Evolutionary conservation across 2,329 filamentous ascomycete species (phyloP).

Genomic region (Trichoderma brevicompactum): DNA sequence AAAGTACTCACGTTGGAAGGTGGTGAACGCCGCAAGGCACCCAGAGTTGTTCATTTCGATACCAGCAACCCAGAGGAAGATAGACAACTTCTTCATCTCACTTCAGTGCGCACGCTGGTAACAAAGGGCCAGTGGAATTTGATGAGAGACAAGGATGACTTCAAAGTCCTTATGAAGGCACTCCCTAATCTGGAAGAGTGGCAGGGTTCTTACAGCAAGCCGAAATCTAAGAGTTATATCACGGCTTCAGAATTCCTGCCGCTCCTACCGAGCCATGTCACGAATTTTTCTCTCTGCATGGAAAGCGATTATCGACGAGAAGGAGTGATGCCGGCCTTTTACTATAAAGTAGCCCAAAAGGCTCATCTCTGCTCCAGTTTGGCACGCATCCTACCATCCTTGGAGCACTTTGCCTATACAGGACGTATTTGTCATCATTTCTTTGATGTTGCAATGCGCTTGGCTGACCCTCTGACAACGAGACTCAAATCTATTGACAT

Average conservation of each 20-base stretch:
- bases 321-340: slow-evolving; percentile 62
- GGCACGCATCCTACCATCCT: slow-evolving; percentile 61
- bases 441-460: slow-evolving; percentile 62
- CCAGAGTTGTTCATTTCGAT: slow-evolving; percentile 58
- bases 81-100: slow-evolving; percentile 50
- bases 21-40: slow-evolving; percentile 76
- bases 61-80: slow-evolving; percentile 36
- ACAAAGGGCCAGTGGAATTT: slow-evolving; percentile 80
- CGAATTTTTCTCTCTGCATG: slow-evolving; percentile 68
- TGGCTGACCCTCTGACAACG: slow-evolving; percentile 53
- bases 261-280: slow-evolving; percentile 60
- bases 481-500: slow-evolving; percentile 69
- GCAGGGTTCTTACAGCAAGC: slow-evolving; percentile 70
- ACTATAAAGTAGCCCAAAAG: slow-evolving; percentile 60
- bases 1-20: slow-evolving; percentile 74
- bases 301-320: slow-evolving; percentile 74
- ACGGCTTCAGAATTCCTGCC: slow-evolving; percentile 68
- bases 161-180: slow-evolving; percentile 62
- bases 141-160: slow-evolving; percentile 67
- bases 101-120: slow-evolving; percentile 67
- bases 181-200: slow-evolving; percentile 68
- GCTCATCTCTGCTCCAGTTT: slow-evolving; percentile 69
- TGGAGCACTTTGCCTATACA: slow-evolving; percentile 73
- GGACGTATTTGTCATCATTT: slow-evolving; percentile 72
- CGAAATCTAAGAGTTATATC: slow-evolving; percentile 74